Evolutionary conservation across 768 basidiomycete species (phyloP), one percentile per base, ranked within the genome.

Genomic region (Rhizopogon vesiculosus): DNA sequence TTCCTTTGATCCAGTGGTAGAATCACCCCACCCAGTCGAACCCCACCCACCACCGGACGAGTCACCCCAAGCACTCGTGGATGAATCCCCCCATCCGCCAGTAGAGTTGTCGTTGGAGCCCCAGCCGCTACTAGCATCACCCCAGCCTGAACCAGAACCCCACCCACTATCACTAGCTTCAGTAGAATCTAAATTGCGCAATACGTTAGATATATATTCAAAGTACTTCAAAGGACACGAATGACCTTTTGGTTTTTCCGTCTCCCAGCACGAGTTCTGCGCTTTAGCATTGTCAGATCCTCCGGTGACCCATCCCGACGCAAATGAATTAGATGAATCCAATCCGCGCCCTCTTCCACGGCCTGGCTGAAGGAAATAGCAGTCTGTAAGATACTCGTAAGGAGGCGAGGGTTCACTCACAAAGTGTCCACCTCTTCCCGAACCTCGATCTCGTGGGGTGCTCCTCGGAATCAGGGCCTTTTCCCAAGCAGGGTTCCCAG

Each of bases 401-500:
- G 45, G 3, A 38, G 16, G n/a, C 13, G 15, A 16, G 15, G 12
- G 0, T 39, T 10, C 16, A 56, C 65, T 13, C 53, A 68, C 68
- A 38, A 55, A 53, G 51, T 56, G 56, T 7, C 62, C 57, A n/a
- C 62, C 50, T 29, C 52, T 63, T 29, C 61, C 60, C 45, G 18
- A 61, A n/a, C 55, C 5, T 44, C 18, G 60, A 19, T 7, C 52
- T 22, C 55, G 53, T 12, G 62, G 7, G 18, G 53, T 57, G 33
- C 5, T 51, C 9, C 55, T 53, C 10, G 63, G 7, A 22, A 45
- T n/a, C n/a, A 25, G 55, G 5, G 66, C 70, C 6, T 42, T 55
- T 28, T 9, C 35, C 69, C 69, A 70, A 13, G 40, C 38, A n/a
- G 63, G 49, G 9, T 66, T 58, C n/a, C 28, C 62, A 8, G 70